Base-by-base conservation (phyloP, 176 grass and related monocot species). In the Pontederia paniculata region DNA sequence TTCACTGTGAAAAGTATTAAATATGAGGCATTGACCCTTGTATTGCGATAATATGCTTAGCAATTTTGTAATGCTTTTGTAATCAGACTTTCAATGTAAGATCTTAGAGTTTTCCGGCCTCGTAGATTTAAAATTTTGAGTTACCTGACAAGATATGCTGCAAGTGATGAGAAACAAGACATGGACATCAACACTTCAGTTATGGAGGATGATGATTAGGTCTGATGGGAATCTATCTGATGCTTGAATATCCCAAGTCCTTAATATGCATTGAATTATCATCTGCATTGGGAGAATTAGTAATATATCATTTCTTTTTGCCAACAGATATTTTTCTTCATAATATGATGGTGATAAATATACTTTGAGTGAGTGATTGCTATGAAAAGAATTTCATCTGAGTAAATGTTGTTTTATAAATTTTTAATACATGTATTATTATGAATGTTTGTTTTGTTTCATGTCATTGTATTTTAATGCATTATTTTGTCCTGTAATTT, bases 201-300 rank as follows among this genome's bases (percentile, higher is more conserved):
- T 62, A 19, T 6, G 66, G 70, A 63, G 28, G 74, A 75, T 78
- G 72, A 44, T 75, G 78, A 60, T 22, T 17, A 56, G 68, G 75
- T 83, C 81, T 78, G 28, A 78, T 83, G 81, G 81, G 75, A 83
- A 83, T 83, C 75, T 83, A 75, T 83, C 81, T 83, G 81, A 83
- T 83, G 75, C 67, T 78, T 83, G 7, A 6, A 37, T 70, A 78
- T 2, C 1, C 3, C 7, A 0, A 37, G 3, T 3, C 7, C 1
- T 5, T 37, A 37, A 37, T 37, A 37, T 3, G 28, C 7, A 37
- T 37, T 3, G 28, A n/a, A n/a, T n/a, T n/a, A n/a, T n/a, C n/a
- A 37, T 37, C 28, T 37, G 7, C 7, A 37, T 3, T 37, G 28
- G 3, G 28, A 37, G 3, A 37, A 37, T 37, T 2, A 6, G 28